Evolutionary conservation across 805 yeast genomes (phyloP).

Genomic region (Sugiyamaella qingdaonensis): DNA sequence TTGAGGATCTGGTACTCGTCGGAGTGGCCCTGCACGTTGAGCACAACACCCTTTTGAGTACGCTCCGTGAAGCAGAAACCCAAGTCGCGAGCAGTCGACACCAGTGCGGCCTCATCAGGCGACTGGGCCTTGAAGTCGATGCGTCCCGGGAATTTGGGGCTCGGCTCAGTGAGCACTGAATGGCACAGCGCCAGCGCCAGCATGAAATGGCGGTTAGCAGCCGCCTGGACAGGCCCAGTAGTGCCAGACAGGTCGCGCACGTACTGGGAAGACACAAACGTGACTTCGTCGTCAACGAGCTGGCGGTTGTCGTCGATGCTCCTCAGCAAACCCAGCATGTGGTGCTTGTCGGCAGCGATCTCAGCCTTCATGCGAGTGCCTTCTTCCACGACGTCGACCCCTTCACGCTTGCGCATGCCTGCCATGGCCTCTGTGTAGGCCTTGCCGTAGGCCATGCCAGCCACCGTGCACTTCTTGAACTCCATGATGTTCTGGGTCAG

Average conservation of each 20-base stretch:
- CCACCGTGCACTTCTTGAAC: conserved; percentile 71
- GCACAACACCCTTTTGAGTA: conserved; percentile 46
- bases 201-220: conserved; percentile 59
- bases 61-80: conserved; percentile 64
- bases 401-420: conserved; percentile 63
- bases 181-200: conserved; percentile 70
- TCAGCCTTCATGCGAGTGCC: conserved; percentile 41
- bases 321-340: conserved; percentile 47
- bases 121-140: conserved; percentile 73
- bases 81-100: conserved; percentile 69
- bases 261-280: conserved; percentile 63
- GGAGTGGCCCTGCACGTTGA: conserved; percentile 45
- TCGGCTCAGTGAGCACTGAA: conserved; percentile 65
- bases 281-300: conserved; percentile 49
- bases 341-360: conserved; percentile 43
- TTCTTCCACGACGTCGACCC: conserved; percentile 57
- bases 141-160: conserved; percentile 31
- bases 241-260: conserved; percentile 48
- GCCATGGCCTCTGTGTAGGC: conserved; percentile 75
- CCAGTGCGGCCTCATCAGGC: conserved; percentile 82
- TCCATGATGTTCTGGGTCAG: conserved; percentile 83
- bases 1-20: conserved; percentile 52
- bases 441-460: conserved; percentile 64
- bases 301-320: conserved; percentile 43
- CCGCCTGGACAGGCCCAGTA: conserved; percentile 42